Base-by-base conservation (phyloP, 176 grass and related monocot genomes). In the Zoysia japonica region DNA sequence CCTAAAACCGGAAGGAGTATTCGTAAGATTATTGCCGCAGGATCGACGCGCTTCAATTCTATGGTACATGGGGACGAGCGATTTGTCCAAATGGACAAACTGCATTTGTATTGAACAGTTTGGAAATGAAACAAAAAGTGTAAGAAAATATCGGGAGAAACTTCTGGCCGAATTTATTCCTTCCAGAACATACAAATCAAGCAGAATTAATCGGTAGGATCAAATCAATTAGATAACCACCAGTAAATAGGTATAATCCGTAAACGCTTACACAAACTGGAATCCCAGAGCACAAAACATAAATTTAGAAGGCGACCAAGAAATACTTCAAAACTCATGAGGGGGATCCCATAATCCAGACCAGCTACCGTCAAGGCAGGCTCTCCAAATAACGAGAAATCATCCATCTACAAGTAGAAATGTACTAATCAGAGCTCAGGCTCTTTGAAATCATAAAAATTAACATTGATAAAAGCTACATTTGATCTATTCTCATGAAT, bases 391-490 rank as follows among this genome's bases (percentile, higher is more conserved):
- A 77, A 85, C 3, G 71, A 72, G 39, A 89, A 83, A 70, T 94
- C 89, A 94, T 94, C 92, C 92, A 94, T 91, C 92, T 94, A 94
- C 92, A 94, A 84, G 72, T 94, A 89, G 53, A 94, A 89, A 88
- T 62, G 67, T 15, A 74, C 81, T 16, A 78, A 72, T 62, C 75
- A 90, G 89, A 88, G 88, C 64, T 88, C 82, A 44, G 85, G 63
- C 11, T 53, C 66, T 85, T 56, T 77, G 56, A 75, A 28, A 75
- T 37, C 10, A 56, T 70, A 80, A 75, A 75, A 79, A 10, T 83
- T 76, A 76, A 80, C 80, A 79, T 36, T 9, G 37, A 52, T 52
- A 20, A 77, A 67, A 59, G 48, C 68, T 61, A 51, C 1, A 20
- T 65, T 64, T 81, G 35, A 65, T 71, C 41, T 61, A 53, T 80